phyloP scores from a whole-genome alignment of 1,139 yeast genomes.

The Kodamaea sp. region DNA sequence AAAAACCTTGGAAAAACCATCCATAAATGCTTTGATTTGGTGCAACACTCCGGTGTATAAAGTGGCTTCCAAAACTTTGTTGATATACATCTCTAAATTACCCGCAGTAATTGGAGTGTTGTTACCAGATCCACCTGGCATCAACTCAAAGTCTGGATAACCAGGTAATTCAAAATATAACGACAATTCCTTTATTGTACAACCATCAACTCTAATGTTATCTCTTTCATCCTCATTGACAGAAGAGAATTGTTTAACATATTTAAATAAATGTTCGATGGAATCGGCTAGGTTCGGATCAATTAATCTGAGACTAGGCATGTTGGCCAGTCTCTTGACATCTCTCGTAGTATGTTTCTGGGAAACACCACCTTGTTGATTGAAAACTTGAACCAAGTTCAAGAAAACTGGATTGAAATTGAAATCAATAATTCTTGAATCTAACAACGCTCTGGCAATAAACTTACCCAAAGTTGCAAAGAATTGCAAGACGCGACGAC shows the following conservation, averaged over 20 bases:
- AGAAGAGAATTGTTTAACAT: conserved; percentile 29
- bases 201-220: conserved; percentile 35
- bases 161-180: conserved; percentile 80
- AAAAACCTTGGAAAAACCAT: conserved; percentile 82
- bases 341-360: conserved; percentile 15
- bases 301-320: conserved; percentile 46
- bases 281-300: conserved; percentile 66
- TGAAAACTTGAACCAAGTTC: conserved; percentile 37
- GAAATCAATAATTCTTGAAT: conserved; percentile 82
- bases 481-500: conserved; percentile 45
- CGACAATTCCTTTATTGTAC: conserved; percentile 49
- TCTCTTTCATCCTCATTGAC: conserved; percentile 19
- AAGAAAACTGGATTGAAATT: conserved; percentile 72
- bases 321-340: conserved; percentile 26
- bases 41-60: conserved; percentile 59
- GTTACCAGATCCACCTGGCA: conserved; percentile 46
- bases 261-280: conserved; percentile 47
- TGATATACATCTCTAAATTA: conserved; percentile 60
- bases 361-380: conserved; percentile 11
- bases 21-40: conserved; percentile 68
- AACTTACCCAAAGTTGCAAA: conserved; percentile 77
- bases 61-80: conserved; percentile 56
- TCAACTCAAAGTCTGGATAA: conserved; percentile 54
- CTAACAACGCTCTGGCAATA: conserved; percentile 81
- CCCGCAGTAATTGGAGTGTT: conserved; percentile 44